A percentile compares a stretch with the other conserved stretches of the same genome.
Evolutionary conservation across 139 green algal genomes (phyloP).

Genomic region (Haematococcus lacustris): DNA sequence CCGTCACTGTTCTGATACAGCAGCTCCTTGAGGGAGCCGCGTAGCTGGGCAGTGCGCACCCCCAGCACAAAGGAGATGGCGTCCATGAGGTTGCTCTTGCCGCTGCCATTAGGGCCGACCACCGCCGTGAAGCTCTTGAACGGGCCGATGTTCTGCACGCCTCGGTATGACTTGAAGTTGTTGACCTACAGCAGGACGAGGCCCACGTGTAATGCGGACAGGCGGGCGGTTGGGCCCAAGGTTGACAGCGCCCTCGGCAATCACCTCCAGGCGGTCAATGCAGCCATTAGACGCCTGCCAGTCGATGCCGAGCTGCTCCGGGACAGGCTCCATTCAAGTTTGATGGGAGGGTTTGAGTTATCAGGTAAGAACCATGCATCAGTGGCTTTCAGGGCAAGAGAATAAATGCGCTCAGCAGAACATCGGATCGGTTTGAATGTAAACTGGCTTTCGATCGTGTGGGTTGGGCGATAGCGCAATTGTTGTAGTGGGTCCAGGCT

Average conservation of each 20-base stretch:
- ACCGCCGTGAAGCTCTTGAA: slow-evolving; percentile 92
- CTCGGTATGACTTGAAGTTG: slow-evolving; percentile 95
- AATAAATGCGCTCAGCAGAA: no score
- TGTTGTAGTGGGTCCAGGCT: no score
- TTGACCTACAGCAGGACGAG: slow-evolving; percentile 71
- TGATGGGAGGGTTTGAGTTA: no score
- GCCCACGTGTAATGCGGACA: no score
- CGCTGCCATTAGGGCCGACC: slow-evolving; percentile 87
- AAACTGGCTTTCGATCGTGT: no score
- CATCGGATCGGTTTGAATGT: no score
- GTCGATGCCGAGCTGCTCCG: background rate
- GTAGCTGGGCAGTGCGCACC: slow-evolving; percentile 73
- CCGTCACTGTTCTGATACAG: slow-evolving; percentile 72
- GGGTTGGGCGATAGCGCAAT: no score
- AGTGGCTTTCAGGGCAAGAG: no score
- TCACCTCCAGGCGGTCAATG: slow-evolving; percentile 7
- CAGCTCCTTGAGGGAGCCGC: slow-evolving; percentile 84
- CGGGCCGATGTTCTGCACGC: slow-evolving; percentile 79
- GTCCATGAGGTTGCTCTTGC: slow-evolving; percentile 99
- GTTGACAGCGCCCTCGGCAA: background rate
- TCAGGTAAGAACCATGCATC: no score
- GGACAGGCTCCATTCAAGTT: background rate
- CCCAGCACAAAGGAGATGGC: slow-evolving; percentile 98
- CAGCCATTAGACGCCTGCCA: slow-evolving; percentile 1
- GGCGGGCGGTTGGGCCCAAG: slow-evolving; percentile 13